Evolutionary conservation across 441 rosid species (phyloP), one percentile per base, ranked within the genome.

Genomic region (Cnidoscolus chayamansa): DNA sequence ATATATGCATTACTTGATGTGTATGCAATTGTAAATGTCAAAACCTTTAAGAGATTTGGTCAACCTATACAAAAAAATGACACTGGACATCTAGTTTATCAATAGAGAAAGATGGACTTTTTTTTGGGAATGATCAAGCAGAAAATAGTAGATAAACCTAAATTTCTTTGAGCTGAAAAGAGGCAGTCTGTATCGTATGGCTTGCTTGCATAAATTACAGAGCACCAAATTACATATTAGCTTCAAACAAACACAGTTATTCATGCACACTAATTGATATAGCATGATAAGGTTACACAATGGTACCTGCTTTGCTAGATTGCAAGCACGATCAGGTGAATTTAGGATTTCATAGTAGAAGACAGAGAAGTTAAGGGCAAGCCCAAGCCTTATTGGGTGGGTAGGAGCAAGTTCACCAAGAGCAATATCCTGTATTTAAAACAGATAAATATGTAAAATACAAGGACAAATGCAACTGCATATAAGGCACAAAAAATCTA

Each of bases 241-340:
- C 16, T 50, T 2, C 10, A 8, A 50, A 58, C 63, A 30, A 37
- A 55, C 20, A 49, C 25, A 19, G 49, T 30, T 35, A 50, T n/a
- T 17, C 30, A 67, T 10, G 53, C 57, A 20, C 13, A 31, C 49
- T 11, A 61, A 64, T 20, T 63, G 31, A 10, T 35, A 63, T 16
- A 10, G 48, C 25, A 37, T 15, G 59, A 68, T 40, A 32, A 67
- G 55, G 15, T 30, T 16, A 37, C 66, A 61, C 37, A 47, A 47
- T 15, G 15, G 25, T 60, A 94, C 97, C 97, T 86, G 92, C 77
- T 94, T 94, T 7, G 97, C 97, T 25, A 94, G 98, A 75, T 74
- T 92, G 86, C 98, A 94, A 2, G 98, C 98, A 45, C 97, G 93
- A 73, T 94, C 98, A 58, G 98, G 96, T 57, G 98, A 94, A 87